These are phyloP conservation scores for Emmonsia crescens DNA, from an alignment of 2,329 filamentous ascomycete genomes.

Conservation along the genomic window DNA sequence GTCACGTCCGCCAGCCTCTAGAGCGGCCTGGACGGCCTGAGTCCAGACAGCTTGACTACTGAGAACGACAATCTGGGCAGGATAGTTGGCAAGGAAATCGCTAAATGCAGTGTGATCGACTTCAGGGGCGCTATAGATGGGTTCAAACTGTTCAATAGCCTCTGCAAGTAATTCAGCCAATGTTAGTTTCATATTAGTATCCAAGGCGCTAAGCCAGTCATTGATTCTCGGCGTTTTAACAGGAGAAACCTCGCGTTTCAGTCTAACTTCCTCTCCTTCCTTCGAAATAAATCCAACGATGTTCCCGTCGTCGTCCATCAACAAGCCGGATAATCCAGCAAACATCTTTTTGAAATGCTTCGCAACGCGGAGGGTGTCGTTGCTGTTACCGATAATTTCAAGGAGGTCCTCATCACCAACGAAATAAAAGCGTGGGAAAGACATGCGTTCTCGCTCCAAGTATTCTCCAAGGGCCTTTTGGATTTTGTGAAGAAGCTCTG, in stretches of 20 bases:
- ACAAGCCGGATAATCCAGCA: slow-evolving; percentile 79
- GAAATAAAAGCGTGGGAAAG: slow-evolving; percentile 98
- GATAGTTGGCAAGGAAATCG: slow-evolving; percentile 72
- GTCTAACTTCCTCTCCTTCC: slow-evolving; percentile 75
- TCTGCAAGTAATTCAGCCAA: slow-evolving; percentile 83
- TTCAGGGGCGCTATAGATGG: slow-evolving; percentile 60
- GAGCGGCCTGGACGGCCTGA: slow-evolving; percentile 65
- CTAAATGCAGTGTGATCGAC: slow-evolving; percentile 63
- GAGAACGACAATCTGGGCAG: slow-evolving; percentile 90
- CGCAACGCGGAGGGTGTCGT: slow-evolving; percentile 87
- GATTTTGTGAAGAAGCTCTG: slow-evolving; percentile 97
- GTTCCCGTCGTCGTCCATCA: slow-evolving; percentile 80
- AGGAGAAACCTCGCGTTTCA: slow-evolving; percentile 86
- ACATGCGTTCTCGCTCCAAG: slow-evolving; percentile 91
- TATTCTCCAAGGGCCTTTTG: slow-evolving; percentile 98
- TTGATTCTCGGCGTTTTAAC: slow-evolving; percentile 95
- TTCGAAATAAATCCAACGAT: slow-evolving; percentile 93
- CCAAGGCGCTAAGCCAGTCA: slow-evolving; percentile 91
- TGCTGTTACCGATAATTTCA: slow-evolving; percentile 99
- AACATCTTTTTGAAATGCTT: slow-evolving; percentile 99
- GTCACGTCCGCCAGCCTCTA: slow-evolving; percentile 59
- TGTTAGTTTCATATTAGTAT: slow-evolving; percentile 87
- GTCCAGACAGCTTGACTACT: slow-evolving; percentile 94
- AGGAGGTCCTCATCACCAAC: slow-evolving; percentile 96
- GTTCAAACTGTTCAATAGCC: slow-evolving; percentile 69